Conservation (phyloP, 352 stramenopile species). For the Phytophthora sansomeana region DNA sequence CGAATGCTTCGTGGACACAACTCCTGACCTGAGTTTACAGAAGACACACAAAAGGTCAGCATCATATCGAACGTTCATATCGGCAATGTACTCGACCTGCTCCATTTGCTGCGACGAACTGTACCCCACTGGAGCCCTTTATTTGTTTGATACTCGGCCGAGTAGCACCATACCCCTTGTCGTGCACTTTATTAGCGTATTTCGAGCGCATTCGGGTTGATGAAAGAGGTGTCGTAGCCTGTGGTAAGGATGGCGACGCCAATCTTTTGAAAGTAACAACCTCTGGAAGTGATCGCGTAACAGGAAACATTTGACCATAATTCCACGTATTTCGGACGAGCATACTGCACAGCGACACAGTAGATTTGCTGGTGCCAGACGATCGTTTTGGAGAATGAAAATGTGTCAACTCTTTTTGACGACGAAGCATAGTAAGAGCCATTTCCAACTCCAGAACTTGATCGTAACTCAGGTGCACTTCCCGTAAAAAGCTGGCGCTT, state of each 20-base stretch:
- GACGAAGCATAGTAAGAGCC: conserved; percentile 40
- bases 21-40: not conserved
- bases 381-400: conserved; percentile 42
- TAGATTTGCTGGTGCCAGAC: not conserved
- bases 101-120: not conserved
- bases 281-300: conserved; percentile 12
- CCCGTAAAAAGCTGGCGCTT: conserved; percentile 48
- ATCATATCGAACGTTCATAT: not conserved
- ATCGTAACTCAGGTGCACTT: conserved; percentile 40
- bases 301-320: conserved; percentile 12
- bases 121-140: not conserved
- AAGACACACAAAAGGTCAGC: not conserved
- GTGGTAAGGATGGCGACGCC: not conserved
- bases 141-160: not conserved
- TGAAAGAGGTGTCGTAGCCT: not conserved
- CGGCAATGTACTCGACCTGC: not conserved
- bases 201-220: not conserved
- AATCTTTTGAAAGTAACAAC: conserved; percentile 13
- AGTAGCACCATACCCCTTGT: not conserved
- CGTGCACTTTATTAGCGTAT: not conserved
- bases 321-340: conserved; percentile 32
- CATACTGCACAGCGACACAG: conserved; percentile 6
- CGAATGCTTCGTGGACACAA: conserved; percentile 19
- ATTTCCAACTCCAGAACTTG: conserved; percentile 72
- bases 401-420: conserved; percentile 41